Evolutionary conservation across 192 early-diverging fungal species (phyloP).

Genomic region (Gigaspora rosea): DNA sequence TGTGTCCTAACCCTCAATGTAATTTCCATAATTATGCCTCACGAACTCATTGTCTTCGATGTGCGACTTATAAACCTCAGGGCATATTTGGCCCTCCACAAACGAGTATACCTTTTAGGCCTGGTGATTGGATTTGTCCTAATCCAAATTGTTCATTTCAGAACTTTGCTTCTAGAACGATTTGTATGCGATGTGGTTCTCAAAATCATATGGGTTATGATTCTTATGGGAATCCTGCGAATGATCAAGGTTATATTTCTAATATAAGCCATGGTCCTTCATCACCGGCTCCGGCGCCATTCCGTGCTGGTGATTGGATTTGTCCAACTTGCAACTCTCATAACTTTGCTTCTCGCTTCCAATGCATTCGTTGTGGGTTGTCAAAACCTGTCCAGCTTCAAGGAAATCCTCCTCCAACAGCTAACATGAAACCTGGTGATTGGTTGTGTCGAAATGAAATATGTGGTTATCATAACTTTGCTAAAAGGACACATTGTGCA

Average conservation of each 20-base stretch:
- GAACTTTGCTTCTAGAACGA: constrained; percentile 73
- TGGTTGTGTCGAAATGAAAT: constrained; percentile 50
- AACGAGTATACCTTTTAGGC: constrained; percentile 50
- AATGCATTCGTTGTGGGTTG: constrained; percentile 59
- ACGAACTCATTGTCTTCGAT: constrained; percentile 57
- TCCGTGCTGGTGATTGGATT: constrained; percentile 69
- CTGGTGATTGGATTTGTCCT: constrained; percentile 78
- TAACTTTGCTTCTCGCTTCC: constrained; percentile 69
- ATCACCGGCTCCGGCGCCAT: constrained; percentile 42
- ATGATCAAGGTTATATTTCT: constrained; percentile 34
- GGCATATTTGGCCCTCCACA: constrained; percentile 36
- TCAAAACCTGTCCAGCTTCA: constrained; percentile 44
- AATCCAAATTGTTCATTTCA: constrained; percentile 67
- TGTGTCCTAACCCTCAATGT: constrained; percentile 59
- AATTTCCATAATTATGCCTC: constrained; percentile 67
- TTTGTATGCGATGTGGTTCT: constrained; percentile 66
- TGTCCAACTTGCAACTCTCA: constrained; percentile 66
- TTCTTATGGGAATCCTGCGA: constrained; percentile 32
- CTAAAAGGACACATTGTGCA: constrained; percentile 48
- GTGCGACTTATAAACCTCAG: constrained; percentile 46
- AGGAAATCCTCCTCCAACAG: not conserved
- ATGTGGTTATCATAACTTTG: constrained; percentile 57
- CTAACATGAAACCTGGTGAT: constrained; percentile 50
- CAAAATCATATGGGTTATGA: constrained; percentile 35
- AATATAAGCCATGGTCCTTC: constrained; percentile 19